These are phyloP conservation scores for Chlamydomonas sphaeroides DNA, from an alignment of 139 green algal species.

Conservation along the genomic window DNA sequence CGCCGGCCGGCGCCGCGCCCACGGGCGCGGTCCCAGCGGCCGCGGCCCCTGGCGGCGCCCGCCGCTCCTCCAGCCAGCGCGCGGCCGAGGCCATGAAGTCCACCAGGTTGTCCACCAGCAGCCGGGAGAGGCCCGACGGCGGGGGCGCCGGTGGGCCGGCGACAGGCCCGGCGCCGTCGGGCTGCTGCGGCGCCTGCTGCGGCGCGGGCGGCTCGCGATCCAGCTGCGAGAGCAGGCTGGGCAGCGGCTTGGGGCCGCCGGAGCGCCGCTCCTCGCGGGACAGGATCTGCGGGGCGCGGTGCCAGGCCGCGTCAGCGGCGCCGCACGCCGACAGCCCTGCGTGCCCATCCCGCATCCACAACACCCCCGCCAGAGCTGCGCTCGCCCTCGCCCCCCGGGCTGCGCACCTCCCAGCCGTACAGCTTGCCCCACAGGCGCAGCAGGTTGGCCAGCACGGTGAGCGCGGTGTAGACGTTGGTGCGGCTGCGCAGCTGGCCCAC, in stretches of 20 bases:
- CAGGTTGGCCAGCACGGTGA: constrained; percentile 51
- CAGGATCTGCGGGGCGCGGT: no score
- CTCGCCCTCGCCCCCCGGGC: neutral
- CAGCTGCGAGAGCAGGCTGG: neutral
- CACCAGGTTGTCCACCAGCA: constrained; percentile 44
- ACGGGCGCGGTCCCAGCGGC: neutral
- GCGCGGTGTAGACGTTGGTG: constrained; percentile 29
- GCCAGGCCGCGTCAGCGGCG: no score
- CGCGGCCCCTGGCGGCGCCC: neutral
- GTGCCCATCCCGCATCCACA: no score
- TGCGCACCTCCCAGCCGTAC: constrained; percentile 30
- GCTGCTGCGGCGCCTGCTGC: neutral
- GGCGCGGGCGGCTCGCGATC: neutral
- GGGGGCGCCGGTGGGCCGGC: no score
- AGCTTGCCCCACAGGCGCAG: constrained; percentile 39
- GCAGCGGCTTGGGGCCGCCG: neutral
- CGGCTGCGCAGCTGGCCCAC: constrained; percentile 33
- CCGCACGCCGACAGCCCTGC: no score
- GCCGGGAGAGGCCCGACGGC: constrained; percentile 11
- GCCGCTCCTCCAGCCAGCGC: constrained; percentile 33
- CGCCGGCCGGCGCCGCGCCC: neutral
- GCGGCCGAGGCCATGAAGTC: constrained; percentile 18
- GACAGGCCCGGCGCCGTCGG: no score
- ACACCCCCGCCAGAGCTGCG: no score
- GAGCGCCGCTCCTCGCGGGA: constrained; percentile 10